Evolutionary conservation across 2,329 filamentous ascomycete genomes (phyloP), one percentile per base, ranked within the genome.

Genomic region (Cryphonectria nitschkei): DNA sequence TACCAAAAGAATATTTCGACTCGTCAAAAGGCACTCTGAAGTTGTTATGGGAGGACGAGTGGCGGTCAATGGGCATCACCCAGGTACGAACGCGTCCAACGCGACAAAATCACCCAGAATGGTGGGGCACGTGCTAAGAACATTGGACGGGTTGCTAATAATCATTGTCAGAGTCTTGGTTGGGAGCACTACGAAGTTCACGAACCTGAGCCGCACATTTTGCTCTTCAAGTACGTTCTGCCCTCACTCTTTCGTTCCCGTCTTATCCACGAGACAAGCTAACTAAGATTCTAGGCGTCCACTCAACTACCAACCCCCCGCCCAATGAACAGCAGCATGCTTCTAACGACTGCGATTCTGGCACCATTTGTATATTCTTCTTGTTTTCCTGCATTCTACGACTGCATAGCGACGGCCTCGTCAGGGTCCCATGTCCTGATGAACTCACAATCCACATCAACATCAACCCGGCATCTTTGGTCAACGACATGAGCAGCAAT

Each of bases 161-260:
- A 16, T 67, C 34, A 22, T 26, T 61, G 65, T 19, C 79, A 98
- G 95, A 98, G 95, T 85, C 86, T 99, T 78, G 96, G 96, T 70
- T 99, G 96, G 96, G 95, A 98, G 81, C 96, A 99, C 82, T 99
- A 99, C 80, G 96, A 99, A 82, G 96, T 99, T 68, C 96, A 99
- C 81, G 96, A 98, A 82, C 96, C 96, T 60, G 96, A 99, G 84
- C 96, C 96, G 75, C 96, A 99, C 81, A 99, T 99, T 78, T 88
- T 99, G 69, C 89, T 99, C 43, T 99, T 99, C 89, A 99, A 99
- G 95, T 98, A 84, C 81, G 93, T 86, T 54, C 19, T 41, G 29
- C 29, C 29, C n/a, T 54, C 32, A 7, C 46, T 39, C 22, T 22
- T 34, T 34, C 13, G 11, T 29, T 34, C 34, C 46, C 7, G 19